Conservation (phyloP, 345 rosid genomes). For the Brassica carinata region DNA sequence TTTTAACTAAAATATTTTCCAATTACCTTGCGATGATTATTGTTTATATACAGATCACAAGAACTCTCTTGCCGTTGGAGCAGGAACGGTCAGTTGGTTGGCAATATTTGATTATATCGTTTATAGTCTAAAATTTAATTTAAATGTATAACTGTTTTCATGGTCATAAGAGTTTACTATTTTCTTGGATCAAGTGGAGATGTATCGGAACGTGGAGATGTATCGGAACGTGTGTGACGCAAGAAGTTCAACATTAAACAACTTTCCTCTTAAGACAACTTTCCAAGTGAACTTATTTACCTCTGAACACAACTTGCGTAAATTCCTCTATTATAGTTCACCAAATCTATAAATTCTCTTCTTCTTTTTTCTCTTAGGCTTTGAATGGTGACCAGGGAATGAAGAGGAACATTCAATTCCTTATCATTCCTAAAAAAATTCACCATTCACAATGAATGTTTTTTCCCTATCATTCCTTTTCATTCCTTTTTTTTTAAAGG, state of each 20-base stretch:
- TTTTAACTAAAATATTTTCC: not conserved
- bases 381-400: too few relatives aligned
- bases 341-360: not conserved
- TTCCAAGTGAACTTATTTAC: constrained; percentile 27
- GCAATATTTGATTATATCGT: not conserved
- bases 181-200: constrained; percentile 36
- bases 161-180: constrained; percentile 17
- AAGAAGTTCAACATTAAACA: constrained; percentile 19
- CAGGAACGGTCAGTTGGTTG: not conserved
- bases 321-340: not conserved
- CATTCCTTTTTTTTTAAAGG: too few relatives aligned
- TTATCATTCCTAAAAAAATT: too few relatives aligned
- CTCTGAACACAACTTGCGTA: constrained; percentile 16
- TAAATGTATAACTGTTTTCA: not conserved
- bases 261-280: constrained; percentile 5
- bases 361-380: not conserved
- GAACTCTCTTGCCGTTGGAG: not conserved
- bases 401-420: too few relatives aligned
- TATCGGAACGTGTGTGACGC: constrained; percentile 33
- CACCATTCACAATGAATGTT: too few relatives aligned
- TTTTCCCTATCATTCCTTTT: too few relatives aligned
- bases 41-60: not conserved
- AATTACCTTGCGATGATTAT: not conserved
- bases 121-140: not conserved
- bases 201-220: constrained; percentile 32